A percentile compares a stretch with the other conserved stretches of the same genome.
Conservation (phyloP, 1,139 yeast genomes). For the Arxiozyma slooffiae region DNA sequence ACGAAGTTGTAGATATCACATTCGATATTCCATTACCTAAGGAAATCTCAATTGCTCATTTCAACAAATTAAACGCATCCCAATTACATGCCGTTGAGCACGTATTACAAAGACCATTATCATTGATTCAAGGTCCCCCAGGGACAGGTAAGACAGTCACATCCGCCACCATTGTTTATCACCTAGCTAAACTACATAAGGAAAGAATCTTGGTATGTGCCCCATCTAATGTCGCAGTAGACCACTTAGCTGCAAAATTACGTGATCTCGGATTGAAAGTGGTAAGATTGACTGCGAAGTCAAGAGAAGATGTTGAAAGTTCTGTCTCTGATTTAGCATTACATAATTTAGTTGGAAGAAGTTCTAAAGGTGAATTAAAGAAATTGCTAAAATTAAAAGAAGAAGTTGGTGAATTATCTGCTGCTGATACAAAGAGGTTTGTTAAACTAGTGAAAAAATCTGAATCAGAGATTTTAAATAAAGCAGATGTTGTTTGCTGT, state of each 20-base stretch:
- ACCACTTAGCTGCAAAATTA: constrained; percentile 72
- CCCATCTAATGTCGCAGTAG: constrained; percentile 92
- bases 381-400: constrained; percentile 50
- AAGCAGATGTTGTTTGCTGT: constrained; percentile 77
- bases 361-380: constrained; percentile 47
- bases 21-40: constrained; percentile 54
- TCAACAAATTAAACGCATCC: constrained; percentile 64
- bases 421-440: constrained; percentile 42
- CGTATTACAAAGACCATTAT: constrained; percentile 65
- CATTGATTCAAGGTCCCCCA: constrained; percentile 96
- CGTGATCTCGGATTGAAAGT: constrained; percentile 61
- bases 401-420: constrained; percentile 63
- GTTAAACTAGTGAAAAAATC: constrained; percentile 36
- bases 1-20: constrained; percentile 57
- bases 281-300: constrained; percentile 64
- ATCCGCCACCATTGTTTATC: constrained; percentile 80
- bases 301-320: constrained; percentile 72
- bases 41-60: constrained; percentile 53
- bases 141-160: constrained; percentile 89
- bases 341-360: constrained; percentile 39
- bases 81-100: constrained; percentile 69
- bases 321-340: constrained; percentile 46
- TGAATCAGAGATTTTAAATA: constrained; percentile 43
- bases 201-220: constrained; percentile 77
- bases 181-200: constrained; percentile 49